Conservation (phyloP, 2,329 filamentous ascomycete species). For the Aspergillus neotritici region DNA sequence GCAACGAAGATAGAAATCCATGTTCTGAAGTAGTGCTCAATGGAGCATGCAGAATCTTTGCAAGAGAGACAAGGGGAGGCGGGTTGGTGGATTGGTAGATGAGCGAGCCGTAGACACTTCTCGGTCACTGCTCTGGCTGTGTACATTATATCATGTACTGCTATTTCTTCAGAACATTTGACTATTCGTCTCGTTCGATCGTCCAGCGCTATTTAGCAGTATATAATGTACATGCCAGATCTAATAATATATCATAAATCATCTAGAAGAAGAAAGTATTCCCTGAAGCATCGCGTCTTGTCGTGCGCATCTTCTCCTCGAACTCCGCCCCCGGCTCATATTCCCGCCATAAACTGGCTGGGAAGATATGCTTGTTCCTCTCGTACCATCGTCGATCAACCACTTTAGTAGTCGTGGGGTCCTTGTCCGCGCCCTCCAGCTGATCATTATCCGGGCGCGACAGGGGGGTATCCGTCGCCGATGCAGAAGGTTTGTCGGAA, state of each 20-base stretch:
- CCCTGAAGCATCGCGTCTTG: conserved; percentile 76
- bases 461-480: conserved; percentile 35
- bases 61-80: no score
- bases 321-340: conserved; percentile 87
- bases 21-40: conserved; percentile 29
- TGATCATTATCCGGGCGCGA: conserved; percentile 47
- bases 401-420: conserved; percentile 80
- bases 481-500: conserved; percentile 40
- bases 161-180: no score
- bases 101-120: no score
- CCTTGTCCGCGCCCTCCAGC: conserved; percentile 70
- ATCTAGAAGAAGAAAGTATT: conserved; percentile 81
- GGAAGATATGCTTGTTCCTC: conserved; percentile 96
- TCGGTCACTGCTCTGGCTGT: no score
- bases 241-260: conserved; percentile 9
- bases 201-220: no score
- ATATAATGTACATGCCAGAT: conserved; percentile 1
- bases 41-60: not conserved
- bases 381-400: conserved; percentile 97
- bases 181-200: no score
- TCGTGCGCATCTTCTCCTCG: conserved; percentile 55
- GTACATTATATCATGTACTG: no score
- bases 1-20: conserved; percentile 73
- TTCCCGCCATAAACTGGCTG: conserved; percentile 90
- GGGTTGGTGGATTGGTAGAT: not conserved